phyloP scores from a whole-genome alignment of 306 rosid genomes.

The Luffa acutangula region DNA sequence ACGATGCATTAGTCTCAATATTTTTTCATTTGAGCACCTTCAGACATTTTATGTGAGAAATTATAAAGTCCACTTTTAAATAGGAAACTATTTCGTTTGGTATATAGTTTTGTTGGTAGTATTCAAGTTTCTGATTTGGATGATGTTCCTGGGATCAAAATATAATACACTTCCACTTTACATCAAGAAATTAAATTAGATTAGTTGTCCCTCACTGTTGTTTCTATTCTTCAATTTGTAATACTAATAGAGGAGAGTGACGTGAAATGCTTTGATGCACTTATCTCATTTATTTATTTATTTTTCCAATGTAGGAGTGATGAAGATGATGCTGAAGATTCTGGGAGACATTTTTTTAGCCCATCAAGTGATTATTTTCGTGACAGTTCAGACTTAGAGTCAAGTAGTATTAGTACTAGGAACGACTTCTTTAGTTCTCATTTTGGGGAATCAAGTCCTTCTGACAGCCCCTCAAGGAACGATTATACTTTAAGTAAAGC shows the following conservation, averaged over 20 bases:
- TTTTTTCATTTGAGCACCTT: not conserved
- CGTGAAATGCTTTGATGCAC: not conserved
- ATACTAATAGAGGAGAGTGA: not conserved
- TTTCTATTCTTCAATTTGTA: not conserved
- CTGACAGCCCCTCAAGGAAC: slow-evolving; percentile 67
- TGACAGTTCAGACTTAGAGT: slow-evolving; percentile 55
- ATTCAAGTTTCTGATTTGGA: not conserved
- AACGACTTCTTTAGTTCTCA: slow-evolving; percentile 35
- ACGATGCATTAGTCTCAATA: not conserved
- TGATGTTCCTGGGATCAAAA: not conserved
- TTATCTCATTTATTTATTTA: not conserved
- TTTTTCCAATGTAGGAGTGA: slow-evolving; percentile 47
- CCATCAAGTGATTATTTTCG: slow-evolving; percentile 64
- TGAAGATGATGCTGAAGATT: slow-evolving; percentile 65
- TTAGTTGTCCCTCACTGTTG: not conserved
- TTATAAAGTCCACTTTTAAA: not conserved
- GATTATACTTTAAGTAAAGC: slow-evolving; percentile 42
- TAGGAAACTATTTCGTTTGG: not conserved
- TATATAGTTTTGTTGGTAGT: not conserved
- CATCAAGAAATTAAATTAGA: not conserved
- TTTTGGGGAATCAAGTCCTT: slow-evolving; percentile 64
- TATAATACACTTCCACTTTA: not conserved
- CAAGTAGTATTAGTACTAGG: slow-evolving; percentile 72
- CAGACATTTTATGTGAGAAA: not conserved
- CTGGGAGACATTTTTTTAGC: slow-evolving; percentile 51